Percentiles rank a stretch among this genome's conserved stretches.
Evolutionary conservation across 345 rosid genomes (phyloP).

Genomic region (Eutrema heterophyllum): DNA sequence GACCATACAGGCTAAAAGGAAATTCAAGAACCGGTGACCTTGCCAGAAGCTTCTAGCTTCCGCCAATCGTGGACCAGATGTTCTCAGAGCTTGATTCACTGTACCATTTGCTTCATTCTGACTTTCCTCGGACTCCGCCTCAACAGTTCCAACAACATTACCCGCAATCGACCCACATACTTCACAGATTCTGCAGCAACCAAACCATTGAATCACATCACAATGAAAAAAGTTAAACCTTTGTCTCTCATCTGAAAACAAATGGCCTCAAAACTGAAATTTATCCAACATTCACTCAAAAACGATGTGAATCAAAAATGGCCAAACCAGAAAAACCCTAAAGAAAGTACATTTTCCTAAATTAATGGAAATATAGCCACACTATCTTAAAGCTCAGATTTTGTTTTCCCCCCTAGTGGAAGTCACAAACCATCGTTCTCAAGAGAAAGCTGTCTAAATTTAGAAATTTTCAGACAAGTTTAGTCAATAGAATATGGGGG

Average conservation of each 20-base stretch:
- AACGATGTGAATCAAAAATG: background rate
- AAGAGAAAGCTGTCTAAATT: background rate
- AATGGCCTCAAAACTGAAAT: background rate
- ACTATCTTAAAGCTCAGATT: background rate
- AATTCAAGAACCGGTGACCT: slow-evolving; percentile 81
- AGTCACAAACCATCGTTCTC: background rate
- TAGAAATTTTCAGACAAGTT: background rate
- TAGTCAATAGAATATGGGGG: background rate
- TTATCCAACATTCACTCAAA: background rate
- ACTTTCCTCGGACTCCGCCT: slow-evolving; percentile 42
- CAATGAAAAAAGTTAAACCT: background rate
- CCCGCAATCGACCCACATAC: slow-evolving; percentile 81
- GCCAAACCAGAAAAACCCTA: background rate
- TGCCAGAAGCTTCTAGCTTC: slow-evolving; percentile 66
- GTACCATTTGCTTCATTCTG: slow-evolving; percentile 41
- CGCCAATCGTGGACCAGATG: slow-evolving; percentile 25
- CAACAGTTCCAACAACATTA: slow-evolving; percentile 55
- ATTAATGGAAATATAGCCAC: background rate
- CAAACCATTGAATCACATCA: slow-evolving; percentile 1
- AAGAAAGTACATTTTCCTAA: background rate
- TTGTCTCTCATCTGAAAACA: background rate
- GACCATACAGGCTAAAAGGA: slow-evolving; percentile 88
- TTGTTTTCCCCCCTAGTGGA: background rate
- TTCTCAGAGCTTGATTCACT: slow-evolving; percentile 27
- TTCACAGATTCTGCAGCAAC: slow-evolving; percentile 75